Percentiles rank a stretch among this genome's conserved stretches.
phyloP scores from a whole-genome alignment of 2,329 filamentous ascomycete species.

The Aspergillus pseudonomiae region DNA sequence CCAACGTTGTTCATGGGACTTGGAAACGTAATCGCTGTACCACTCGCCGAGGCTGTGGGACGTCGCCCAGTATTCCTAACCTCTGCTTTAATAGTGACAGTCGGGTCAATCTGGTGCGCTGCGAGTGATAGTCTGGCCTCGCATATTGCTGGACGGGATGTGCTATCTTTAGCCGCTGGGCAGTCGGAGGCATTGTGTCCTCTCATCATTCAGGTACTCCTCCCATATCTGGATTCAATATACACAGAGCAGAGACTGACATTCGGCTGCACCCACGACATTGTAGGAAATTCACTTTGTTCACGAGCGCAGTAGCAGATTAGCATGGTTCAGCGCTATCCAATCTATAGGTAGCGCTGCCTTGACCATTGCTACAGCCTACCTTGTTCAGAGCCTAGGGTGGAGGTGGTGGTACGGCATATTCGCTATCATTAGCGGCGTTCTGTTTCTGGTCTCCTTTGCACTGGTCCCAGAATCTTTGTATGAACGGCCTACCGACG shows the following conservation, averaged over 20 bases:
- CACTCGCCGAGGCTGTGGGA: not conserved
- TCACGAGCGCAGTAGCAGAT: not conserved
- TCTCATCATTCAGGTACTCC: not conserved
- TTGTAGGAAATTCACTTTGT: not conserved
- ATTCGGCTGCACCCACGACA: not conserved
- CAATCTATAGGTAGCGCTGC: not conserved
- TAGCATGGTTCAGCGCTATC: not conserved
- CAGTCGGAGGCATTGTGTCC: not conserved
- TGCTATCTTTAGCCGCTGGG: not conserved
- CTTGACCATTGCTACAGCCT: not conserved
- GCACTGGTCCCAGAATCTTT: not conserved
- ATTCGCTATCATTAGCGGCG: conserved; percentile 13
- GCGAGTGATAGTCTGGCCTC: not conserved
- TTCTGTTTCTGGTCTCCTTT: conserved; percentile 2
- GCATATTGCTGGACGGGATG: not conserved
- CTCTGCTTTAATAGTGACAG: not conserved
- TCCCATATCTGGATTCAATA: not conserved
- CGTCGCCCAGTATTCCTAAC: not conserved
- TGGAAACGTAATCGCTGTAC: not conserved
- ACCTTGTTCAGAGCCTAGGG: conserved; percentile 13
- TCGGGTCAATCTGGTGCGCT: not conserved
- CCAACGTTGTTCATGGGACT: not conserved
- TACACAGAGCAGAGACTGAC: not conserved
- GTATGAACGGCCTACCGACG: not conserved
- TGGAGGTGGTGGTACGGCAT: conserved; percentile 21